Percentiles rank a stretch among this genome's conserved stretches.
Evolutionary conservation across 257 asterid species (phyloP).

Genomic region (Thymus quinquecostatus): DNA sequence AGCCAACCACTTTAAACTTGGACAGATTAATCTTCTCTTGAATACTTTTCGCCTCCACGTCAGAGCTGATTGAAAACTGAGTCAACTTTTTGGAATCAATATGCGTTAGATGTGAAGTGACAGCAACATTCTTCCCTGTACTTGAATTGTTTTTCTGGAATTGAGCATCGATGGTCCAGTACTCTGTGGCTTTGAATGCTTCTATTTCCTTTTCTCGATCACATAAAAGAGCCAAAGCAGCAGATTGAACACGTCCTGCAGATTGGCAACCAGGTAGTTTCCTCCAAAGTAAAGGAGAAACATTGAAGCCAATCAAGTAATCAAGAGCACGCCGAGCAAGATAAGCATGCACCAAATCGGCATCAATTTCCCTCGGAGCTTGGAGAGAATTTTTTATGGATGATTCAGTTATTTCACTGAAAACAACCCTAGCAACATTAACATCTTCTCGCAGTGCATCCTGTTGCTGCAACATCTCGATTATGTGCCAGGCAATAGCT

Average conservation of each 20-base stretch:
- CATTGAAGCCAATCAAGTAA: conserved; percentile 91
- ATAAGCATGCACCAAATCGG: conserved; percentile 84
- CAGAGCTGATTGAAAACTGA: conserved; percentile 64
- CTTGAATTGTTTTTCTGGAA: conserved; percentile 43
- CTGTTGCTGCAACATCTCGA: conserved; percentile 95
- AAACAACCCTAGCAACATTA: conserved; percentile 78
- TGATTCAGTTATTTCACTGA: conserved; percentile 87
- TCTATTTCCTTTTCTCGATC: conserved; percentile 91
- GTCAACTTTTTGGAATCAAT: conserved; percentile 54
- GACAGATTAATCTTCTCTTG: conserved; percentile 57
- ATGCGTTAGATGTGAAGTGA: conserved; percentile 67
- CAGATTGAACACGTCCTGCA: conserved; percentile 98
- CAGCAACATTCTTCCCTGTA: conserved; percentile 34
- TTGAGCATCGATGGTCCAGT: conserved; percentile 71
- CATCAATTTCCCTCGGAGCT: conserved; percentile 78
- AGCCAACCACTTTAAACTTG: conserved; percentile 53
- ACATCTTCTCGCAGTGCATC: conserved; percentile 74
- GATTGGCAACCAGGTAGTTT: conserved; percentile 96
- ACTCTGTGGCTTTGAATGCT: conserved; percentile 73
- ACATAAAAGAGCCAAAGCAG: conserved; percentile 85
- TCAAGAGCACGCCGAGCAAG: conserved; percentile 97
- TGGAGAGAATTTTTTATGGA: conserved; percentile 87
- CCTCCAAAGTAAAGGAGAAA: conserved; percentile 94
- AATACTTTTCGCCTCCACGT: conserved; percentile 59
- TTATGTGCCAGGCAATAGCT: conserved; percentile 97